Evolutionary conservation across 2,329 filamentous ascomycete genomes (phyloP).

Genomic region (Macrophomina tecta): DNA sequence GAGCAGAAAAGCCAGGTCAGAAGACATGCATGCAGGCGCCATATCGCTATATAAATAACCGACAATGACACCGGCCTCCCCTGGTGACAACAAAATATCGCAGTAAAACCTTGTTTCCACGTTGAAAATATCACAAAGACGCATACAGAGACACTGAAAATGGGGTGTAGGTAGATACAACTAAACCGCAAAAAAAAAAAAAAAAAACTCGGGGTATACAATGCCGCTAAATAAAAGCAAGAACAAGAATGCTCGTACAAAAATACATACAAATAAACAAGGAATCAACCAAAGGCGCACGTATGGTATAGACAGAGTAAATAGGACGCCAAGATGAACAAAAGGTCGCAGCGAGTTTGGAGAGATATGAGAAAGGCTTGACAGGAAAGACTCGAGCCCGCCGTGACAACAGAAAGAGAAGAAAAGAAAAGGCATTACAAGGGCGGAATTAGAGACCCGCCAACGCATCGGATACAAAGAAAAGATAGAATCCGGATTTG

Average conservation of each 20-base stretch:
- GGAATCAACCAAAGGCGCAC: not conserved
- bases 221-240: conserved; percentile 21
- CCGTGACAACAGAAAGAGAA: conserved; percentile 3
- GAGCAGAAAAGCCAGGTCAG: not conserved
- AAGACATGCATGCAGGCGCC: not conserved
- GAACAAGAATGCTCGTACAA: no score
- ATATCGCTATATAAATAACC: not conserved
- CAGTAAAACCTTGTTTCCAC: not conserved
- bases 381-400: not conserved
- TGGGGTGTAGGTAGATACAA: not conserved
- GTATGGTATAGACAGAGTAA: conserved; percentile 16
- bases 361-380: not conserved
- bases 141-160: conserved; percentile 8
- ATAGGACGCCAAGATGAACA: not conserved
- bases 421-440: not conserved
- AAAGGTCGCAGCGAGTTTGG: not conserved
- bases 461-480: conserved; percentile 3
- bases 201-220: conserved; percentile 28
- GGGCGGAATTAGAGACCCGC: not conserved
- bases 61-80: not conserved
- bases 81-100: not conserved
- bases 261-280: not conserved
- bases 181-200: not conserved
- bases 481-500: not conserved
- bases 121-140: not conserved